A percentile compares a stretch with the other conserved stretches of the same genome.
Evolutionary conservation across 192 early-diverging fungal species (phyloP).

Genomic region (Globomyces pollinis-pini): DNA sequence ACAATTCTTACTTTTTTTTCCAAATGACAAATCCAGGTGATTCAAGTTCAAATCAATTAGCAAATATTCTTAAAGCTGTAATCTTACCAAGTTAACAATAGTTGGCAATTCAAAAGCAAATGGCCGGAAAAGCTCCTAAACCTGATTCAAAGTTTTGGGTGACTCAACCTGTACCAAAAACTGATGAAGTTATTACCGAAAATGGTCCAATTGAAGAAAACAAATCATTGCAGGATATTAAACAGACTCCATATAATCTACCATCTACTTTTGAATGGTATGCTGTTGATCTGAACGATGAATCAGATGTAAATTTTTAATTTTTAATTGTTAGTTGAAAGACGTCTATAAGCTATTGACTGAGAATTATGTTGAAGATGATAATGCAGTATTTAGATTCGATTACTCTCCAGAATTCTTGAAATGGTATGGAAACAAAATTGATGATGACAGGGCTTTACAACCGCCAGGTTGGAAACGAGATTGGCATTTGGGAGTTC

Average conservation of each 20-base stretch:
- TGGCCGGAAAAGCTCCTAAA: not conserved
- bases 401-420: constrained; percentile 91
- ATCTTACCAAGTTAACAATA: constrained; percentile 2
- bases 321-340: constrained; percentile 33
- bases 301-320: constrained; percentile 46
- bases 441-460: constrained; percentile 70
- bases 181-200: constrained; percentile 59
- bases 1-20: no score
- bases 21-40: no score
- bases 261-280: constrained; percentile 90
- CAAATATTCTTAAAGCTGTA: not conserved
- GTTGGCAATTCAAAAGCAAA: no score
- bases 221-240: constrained; percentile 67
- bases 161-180: constrained; percentile 88
- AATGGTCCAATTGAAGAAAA: constrained; percentile 80
- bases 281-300: constrained; percentile 67
- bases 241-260: constrained; percentile 71
- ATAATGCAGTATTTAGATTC: constrained; percentile 93
- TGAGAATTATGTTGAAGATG: constrained; percentile 95
- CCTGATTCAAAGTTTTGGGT: constrained; percentile 75
- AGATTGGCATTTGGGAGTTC: constrained; percentile 89
- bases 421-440: constrained; percentile 58
- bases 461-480: constrained; percentile 86
- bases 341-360: constrained; percentile 87
- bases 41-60: not conserved